Evolutionary conservation across 23 red algal genomes (phyloP).

Genomic region (Cyanidioschyzon merolae): DNA sequence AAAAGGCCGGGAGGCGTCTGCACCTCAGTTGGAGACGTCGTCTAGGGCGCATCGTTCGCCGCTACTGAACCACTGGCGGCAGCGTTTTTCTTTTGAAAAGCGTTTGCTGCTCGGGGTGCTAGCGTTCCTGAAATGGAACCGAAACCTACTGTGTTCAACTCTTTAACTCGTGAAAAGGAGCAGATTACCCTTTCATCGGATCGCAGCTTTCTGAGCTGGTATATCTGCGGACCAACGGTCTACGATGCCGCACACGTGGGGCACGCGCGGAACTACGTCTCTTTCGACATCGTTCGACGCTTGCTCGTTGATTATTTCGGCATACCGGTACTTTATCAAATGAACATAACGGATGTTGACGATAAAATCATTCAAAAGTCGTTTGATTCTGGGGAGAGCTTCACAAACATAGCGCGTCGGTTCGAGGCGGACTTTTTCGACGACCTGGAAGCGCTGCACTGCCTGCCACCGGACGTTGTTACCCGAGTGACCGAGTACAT

Average conservation of each 20-base stretch:
- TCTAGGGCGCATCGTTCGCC: no score
- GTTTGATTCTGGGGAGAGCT: conserved; percentile 35
- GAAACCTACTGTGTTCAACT: not conserved
- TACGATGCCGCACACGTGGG: conserved; percentile 92
- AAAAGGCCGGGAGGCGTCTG: no score
- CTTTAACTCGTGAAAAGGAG: not conserved
- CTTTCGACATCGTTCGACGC: conserved; percentile 76
- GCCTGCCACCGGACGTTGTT: conserved; percentile 42
- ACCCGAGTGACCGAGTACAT: conserved; percentile 92
- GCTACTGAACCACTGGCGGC: no score
- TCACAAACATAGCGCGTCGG: conserved; percentile 40
- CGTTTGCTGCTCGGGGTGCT: no score
- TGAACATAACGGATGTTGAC: conserved; percentile 98
- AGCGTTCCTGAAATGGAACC: no score
- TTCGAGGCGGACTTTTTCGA: conserved; percentile 67
- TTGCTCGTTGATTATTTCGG: conserved; percentile 72
- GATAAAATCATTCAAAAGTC: conserved; percentile 92
- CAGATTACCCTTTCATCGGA: not conserved
- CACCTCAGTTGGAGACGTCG: no score
- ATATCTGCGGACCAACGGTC: conserved; percentile 98
- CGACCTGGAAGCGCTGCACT: conserved; percentile 73
- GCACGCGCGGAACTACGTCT: conserved; percentile 90
- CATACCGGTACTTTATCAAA: conserved; percentile 52
- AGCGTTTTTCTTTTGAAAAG: no score
- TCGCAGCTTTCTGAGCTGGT: conserved; percentile 46